Conservation (phyloP, 129 eudicot genomes). For the Lactuca saligna region DNA sequence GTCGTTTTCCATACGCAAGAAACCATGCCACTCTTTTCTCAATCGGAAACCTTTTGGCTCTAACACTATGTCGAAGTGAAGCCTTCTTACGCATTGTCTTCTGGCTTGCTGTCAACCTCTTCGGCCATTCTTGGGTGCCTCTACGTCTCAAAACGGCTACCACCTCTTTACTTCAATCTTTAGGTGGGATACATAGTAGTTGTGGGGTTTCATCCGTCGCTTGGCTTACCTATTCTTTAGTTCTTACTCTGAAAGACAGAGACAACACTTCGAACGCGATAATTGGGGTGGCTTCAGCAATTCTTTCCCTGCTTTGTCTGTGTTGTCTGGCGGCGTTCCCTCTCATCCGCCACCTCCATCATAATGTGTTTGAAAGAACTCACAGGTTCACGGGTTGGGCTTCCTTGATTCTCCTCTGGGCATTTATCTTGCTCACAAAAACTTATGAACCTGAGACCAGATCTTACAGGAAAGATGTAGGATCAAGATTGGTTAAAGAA, state of each 20-base stretch:
- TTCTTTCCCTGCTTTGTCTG: slow-evolving; percentile 48
- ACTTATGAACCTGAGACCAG: slow-evolving; percentile 45
- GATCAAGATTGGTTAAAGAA: slow-evolving; percentile 31
- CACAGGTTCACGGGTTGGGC: slow-evolving; percentile 71
- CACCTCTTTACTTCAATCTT: slow-evolving; percentile 60
- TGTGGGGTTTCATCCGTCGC: slow-evolving; percentile 67
- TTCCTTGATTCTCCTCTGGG: slow-evolving; percentile 60
- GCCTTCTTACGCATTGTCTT: slow-evolving; percentile 56
- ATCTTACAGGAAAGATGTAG: slow-evolving; percentile 40
- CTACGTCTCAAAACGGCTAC: slow-evolving; percentile 49
- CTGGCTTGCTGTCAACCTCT: slow-evolving; percentile 55
- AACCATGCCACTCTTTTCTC: slow-evolving; percentile 54
- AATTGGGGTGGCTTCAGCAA: slow-evolving; percentile 43
- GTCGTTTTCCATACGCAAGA: slow-evolving; percentile 51
- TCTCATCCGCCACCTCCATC: slow-evolving; percentile 75
- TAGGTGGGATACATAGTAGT: slow-evolving; percentile 79
- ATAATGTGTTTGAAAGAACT: slow-evolving; percentile 66
- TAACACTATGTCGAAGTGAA: slow-evolving; percentile 68
- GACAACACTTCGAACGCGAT: slow-evolving; percentile 49
- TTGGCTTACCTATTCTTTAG: slow-evolving; percentile 62
- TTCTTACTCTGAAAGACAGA: slow-evolving; percentile 57
- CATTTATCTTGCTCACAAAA: slow-evolving; percentile 46
- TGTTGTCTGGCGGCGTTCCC: slow-evolving; percentile 65
- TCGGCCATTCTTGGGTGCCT: slow-evolving; percentile 67
- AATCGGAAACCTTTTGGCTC: slow-evolving; percentile 53